phyloP scores from a whole-genome alignment of 306 rosid genomes.

The Cicer pinnatifidum region DNA sequence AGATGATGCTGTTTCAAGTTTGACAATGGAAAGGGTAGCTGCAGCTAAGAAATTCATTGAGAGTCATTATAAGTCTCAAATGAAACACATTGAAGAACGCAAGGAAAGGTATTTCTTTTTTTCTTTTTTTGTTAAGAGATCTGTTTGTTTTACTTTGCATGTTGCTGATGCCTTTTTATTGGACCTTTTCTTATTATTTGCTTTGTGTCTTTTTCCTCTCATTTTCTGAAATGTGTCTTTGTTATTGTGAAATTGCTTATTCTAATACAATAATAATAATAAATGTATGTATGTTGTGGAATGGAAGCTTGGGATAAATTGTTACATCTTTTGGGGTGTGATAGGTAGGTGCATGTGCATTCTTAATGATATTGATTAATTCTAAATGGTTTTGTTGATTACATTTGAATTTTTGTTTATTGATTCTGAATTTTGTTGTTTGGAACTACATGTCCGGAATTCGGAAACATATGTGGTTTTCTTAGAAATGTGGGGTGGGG shows the following conservation, averaged over 20 bases:
- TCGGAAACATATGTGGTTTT: too few species aligned
- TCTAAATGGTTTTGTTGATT: constrained; percentile 23
- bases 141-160: constrained; percentile 41
- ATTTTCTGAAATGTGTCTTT: not conserved
- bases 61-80: constrained; percentile 80
- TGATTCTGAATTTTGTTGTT: too few species aligned
- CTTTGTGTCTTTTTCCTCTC: not conserved
- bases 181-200: not conserved
- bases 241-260: constrained; percentile 11
- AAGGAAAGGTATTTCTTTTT: constrained; percentile 61
- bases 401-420: not conserved
- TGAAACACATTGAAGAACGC: constrained; percentile 78
- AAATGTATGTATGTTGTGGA: not conserved
- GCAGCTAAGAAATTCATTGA: constrained; percentile 91
- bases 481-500: too few species aligned
- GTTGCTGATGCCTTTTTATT: constrained; percentile 3
- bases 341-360: not conserved
- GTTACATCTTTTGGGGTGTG: constrained; percentile 11
- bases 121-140: not conserved
- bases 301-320: not conserved
- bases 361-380: constrained; percentile 3
- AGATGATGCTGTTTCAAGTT: constrained; percentile 61
- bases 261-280: not conserved
- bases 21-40: constrained; percentile 89
- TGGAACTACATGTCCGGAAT: too few species aligned